Percentiles rank a stretch among this genome's conserved stretches.
Conservation (phyloP, 2,329 filamentous ascomycete species). For the Apiospora kogelbergensis region DNA sequence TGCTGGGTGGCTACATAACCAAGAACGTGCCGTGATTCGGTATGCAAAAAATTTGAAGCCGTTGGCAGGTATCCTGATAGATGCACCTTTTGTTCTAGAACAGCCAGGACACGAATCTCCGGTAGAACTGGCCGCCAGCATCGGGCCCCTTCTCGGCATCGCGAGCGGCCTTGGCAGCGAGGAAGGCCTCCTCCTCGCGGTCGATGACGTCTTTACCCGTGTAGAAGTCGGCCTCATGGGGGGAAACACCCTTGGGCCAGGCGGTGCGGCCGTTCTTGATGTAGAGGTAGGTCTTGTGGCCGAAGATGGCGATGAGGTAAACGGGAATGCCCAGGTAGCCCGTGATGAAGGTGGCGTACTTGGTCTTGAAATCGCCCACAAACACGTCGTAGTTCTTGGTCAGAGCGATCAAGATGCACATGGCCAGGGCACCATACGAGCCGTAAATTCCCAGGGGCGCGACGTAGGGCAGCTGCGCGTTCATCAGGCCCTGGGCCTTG, state of each 20-base stretch:
- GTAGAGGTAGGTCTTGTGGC: constrained; percentile 54
- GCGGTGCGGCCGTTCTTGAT: neutral
- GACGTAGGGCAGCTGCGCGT: constrained; percentile 59
- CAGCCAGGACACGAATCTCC: constrained; percentile 58
- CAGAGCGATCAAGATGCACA: constrained; percentile 72
- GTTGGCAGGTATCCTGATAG: neutral
- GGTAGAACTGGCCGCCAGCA: constrained; percentile 53
- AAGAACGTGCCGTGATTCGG: neutral
- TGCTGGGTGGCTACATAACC: neutral
- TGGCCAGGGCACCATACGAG: constrained; percentile 65
- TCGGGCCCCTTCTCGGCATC: constrained; percentile 26
- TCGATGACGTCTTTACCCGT: constrained; percentile 73
- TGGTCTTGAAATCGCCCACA: constrained; percentile 44
- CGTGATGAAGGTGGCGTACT: constrained; percentile 74
- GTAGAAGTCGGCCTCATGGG: constrained; percentile 67
- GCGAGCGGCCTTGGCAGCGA: constrained; percentile 52
- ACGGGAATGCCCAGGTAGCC: constrained; percentile 76
- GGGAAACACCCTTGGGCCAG: constrained; percentile 47
- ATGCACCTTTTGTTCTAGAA: constrained; percentile 46
- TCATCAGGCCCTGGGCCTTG: constrained; percentile 56
- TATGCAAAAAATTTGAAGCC: neutral
- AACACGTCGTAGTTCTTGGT: constrained; percentile 85
- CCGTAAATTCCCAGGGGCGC: constrained; percentile 73
- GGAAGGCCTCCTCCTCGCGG: constrained; percentile 68
- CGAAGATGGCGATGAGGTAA: constrained; percentile 68